Evolutionary conservation across 2,329 filamentous ascomycete species (phyloP).

Genomic region (Pseudofabraea citricarpa): DNA sequence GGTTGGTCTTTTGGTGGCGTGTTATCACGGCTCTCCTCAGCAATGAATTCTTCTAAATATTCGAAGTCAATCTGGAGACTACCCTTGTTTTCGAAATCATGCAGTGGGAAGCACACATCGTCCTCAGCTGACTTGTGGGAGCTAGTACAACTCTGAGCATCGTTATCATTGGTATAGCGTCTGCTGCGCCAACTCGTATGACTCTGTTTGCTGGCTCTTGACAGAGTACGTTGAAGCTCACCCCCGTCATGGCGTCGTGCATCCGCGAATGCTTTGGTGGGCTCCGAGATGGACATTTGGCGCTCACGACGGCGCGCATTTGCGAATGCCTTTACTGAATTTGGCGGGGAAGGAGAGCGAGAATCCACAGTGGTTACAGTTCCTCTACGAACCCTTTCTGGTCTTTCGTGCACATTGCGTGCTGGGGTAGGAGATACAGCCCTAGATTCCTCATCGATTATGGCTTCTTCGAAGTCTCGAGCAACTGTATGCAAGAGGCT

Average conservation of each 20-base stretch:
- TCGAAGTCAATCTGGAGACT: slow-evolving; percentile 88
- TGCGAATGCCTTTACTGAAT: slow-evolving; percentile 96
- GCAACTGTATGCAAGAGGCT: slow-evolving; percentile 43
- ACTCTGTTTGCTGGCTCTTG: slow-evolving; percentile 61
- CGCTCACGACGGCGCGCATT: slow-evolving; percentile 82
- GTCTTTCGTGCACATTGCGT: slow-evolving; percentile 20
- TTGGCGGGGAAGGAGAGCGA: slow-evolving; percentile 80
- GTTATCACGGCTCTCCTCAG: slow-evolving; percentile 46
- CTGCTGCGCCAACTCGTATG: slow-evolving; percentile 49
- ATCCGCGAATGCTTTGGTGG: slow-evolving; percentile 92
- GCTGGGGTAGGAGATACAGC: slow-evolving; percentile 30
- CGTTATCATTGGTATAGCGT: slow-evolving; percentile 55
- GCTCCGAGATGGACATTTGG: slow-evolving; percentile 52
- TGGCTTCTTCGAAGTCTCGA: slow-evolving; percentile 82
- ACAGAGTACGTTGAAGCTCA: slow-evolving; percentile 65
- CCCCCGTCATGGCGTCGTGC: slow-evolving; percentile 68
- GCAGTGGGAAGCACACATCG: slow-evolving; percentile 82
- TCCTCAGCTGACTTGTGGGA: slow-evolving; percentile 73
- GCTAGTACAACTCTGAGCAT: slow-evolving; percentile 54
- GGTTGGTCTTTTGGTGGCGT: slow-evolving; percentile 25
- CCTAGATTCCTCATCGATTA: slow-evolving; percentile 68
- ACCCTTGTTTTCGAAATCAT: slow-evolving; percentile 63
- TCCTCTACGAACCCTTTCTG: slow-evolving; percentile 41
- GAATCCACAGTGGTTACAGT: slow-evolving; percentile 52
- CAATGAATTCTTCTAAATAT: slow-evolving; percentile 87